A percentile compares a stretch with the other conserved stretches of the same genome.
These are phyloP conservation scores for Fomes fomentarius DNA, from an alignment of 1,284 basidiomycete genomes.

Conservation along the genomic window DNA sequence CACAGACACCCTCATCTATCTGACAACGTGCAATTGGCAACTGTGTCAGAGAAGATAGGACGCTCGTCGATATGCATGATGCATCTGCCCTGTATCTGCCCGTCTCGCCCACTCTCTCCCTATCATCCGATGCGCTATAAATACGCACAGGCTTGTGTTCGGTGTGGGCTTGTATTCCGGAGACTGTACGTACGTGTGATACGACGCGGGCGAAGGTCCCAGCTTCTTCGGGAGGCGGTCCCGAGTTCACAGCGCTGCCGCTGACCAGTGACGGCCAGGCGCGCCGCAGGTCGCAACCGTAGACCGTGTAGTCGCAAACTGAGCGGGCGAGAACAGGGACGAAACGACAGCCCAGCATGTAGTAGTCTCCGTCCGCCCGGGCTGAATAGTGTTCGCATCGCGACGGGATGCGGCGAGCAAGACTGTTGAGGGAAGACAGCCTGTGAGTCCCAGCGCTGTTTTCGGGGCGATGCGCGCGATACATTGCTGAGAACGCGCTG, in stretches of 20 bases:
- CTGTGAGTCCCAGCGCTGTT: conserved; percentile 11
- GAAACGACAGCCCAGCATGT: too few species aligned
- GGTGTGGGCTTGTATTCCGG: conserved; percentile 1
- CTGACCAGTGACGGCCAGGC: too few species aligned
- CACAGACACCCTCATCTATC: too few species aligned
- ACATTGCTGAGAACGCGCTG: conserved; percentile 8
- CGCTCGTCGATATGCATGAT: not conserved
- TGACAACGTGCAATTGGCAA: not conserved
- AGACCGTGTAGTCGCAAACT: too few species aligned
- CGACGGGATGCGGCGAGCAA: conserved; percentile 15
- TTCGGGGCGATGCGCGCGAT: conserved; percentile 17
- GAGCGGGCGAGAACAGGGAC: too few species aligned
- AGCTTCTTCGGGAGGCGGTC: not conserved
- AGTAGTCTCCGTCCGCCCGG: too few species aligned
- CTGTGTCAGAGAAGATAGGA: not conserved
- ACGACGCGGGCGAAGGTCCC: not conserved
- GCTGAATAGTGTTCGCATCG: not conserved
- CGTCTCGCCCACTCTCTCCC: not conserved
- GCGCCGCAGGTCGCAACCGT: too few species aligned
- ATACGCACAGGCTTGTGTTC: not conserved
- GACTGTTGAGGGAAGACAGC: conserved; percentile 12
- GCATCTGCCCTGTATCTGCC: too few species aligned
- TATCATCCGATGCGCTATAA: not conserved
- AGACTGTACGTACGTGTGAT: conserved; percentile 2
- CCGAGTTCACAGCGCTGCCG: too few species aligned